Conservation (phyloP, 1,284 basidiomycete genomes). For the Schizopora paradoxa region DNA sequence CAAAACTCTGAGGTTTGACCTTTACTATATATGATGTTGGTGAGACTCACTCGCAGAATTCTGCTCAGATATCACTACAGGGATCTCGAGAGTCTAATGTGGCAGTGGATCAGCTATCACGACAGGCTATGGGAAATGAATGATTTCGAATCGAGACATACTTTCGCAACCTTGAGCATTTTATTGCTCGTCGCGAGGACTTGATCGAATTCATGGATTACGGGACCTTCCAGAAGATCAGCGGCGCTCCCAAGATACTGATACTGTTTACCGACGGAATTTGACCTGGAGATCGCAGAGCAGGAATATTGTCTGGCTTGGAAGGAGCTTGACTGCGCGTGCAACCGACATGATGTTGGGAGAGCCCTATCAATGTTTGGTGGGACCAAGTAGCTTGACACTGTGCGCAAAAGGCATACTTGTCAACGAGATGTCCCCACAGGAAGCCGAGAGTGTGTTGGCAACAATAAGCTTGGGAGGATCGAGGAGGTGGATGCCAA, state of each 20-base stretch:
- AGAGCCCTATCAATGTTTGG: too few species aligned
- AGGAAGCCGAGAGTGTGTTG: neutral
- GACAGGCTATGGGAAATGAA: neutral
- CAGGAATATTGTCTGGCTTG: conserved; percentile 57
- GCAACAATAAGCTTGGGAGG: neutral
- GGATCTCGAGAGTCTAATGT: conserved; percentile 57
- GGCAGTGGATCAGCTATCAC: neutral
- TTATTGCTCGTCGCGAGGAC: conserved; percentile 66
- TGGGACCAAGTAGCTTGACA: too few species aligned
- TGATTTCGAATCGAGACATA: conserved; percentile 23
- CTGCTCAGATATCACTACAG: conserved; percentile 80
- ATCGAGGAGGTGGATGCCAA: neutral
- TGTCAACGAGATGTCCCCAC: too few species aligned
- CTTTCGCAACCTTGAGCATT: conserved; percentile 75
- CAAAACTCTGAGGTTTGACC: too few species aligned
- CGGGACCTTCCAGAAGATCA: conserved; percentile 37
- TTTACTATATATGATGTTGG: too few species aligned
- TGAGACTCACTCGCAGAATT: conserved; percentile 61
- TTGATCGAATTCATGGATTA: conserved; percentile 65
- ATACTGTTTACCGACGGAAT: conserved; percentile 50
- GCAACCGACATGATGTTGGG: conserved; percentile 9
- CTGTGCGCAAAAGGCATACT: too few species aligned
- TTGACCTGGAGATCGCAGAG: conserved; percentile 76
- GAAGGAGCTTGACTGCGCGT: conserved; percentile 34
- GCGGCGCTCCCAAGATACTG: neutral